Percentiles rank a stretch among this genome's conserved stretches.
These are phyloP conservation scores for Diaporthe longicolla DNA, from an alignment of 2,329 filamentous ascomycete genomes.

Conservation along the genomic window DNA sequence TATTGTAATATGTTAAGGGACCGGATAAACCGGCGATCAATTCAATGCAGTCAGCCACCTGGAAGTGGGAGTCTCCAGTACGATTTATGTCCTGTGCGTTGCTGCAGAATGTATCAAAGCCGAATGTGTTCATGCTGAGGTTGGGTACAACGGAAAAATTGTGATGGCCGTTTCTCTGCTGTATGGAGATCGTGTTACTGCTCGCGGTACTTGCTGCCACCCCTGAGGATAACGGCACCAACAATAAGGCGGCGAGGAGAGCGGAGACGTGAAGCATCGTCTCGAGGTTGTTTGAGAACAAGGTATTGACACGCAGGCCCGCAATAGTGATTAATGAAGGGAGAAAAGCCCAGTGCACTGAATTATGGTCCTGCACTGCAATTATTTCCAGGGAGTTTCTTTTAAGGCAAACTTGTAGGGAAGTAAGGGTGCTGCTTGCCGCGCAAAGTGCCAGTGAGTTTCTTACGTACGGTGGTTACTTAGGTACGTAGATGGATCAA, in stretches of 20 bases:
- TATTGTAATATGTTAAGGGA: background rate
- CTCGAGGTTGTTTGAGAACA: background rate
- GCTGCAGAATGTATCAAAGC: too few species aligned
- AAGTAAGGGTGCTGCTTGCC: background rate
- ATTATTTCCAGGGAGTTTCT: background rate
- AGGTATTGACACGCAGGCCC: background rate
- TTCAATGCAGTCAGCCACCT: background rate
- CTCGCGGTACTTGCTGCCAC: background rate
- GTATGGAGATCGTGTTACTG: too few species aligned
- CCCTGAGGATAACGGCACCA: background rate
- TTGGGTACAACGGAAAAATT: too few species aligned
- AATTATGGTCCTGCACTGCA: too few species aligned
- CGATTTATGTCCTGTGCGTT: background rate
- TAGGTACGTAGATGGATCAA: background rate
- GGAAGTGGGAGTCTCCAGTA: background rate
- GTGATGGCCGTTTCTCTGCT: too few species aligned
- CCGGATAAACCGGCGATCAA: background rate
- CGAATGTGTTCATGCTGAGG: too few species aligned
- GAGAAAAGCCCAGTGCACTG: too few species aligned
- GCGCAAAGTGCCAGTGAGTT: background rate
- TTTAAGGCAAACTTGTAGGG: background rate
- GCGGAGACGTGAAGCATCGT: background rate
- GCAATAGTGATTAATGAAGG: too few species aligned
- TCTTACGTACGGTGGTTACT: too few species aligned
- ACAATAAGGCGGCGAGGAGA: background rate